Percentiles rank a stretch among this genome's conserved stretches.
phyloP scores from a whole-genome alignment of 441 rosid species.

The Pelargonium cotyledonis region DNA sequence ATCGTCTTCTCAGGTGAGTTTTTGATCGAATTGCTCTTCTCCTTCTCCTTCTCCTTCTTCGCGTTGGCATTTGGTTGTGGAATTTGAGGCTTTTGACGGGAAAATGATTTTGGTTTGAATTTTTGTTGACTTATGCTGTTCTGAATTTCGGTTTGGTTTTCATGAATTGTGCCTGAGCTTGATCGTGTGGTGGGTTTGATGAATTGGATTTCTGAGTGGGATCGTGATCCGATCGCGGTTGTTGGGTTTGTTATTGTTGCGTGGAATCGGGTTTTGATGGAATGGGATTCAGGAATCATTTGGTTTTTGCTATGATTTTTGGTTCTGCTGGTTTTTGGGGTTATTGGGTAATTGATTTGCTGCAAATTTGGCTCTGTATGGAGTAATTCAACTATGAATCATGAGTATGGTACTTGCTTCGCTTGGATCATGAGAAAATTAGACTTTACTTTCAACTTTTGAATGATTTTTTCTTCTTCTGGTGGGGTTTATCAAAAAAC shows the following conservation, averaged over 20 bases:
- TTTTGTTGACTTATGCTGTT: background rate
- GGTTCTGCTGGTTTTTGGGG: background rate
- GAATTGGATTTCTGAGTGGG: background rate
- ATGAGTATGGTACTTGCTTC: background rate
- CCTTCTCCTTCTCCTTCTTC: background rate
- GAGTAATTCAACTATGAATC: constrained; percentile 1
- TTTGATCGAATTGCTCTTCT: background rate
- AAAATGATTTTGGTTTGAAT: constrained; percentile 1
- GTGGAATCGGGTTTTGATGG: background rate
- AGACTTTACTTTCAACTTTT: background rate
- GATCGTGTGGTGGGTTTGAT: background rate
- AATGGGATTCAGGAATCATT: background rate
- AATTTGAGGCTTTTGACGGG: background rate
- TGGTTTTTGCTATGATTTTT: background rate
- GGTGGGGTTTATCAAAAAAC: background rate
- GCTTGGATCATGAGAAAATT: background rate
- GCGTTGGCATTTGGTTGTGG: background rate
- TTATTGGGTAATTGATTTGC: background rate
- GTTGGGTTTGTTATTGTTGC: background rate
- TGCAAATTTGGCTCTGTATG: background rate
- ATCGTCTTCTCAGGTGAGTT: constrained; percentile 1
- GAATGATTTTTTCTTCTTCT: background rate
- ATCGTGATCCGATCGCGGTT: constrained; percentile 2
- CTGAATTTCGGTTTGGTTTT: background rate
- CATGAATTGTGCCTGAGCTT: background rate